A percentile compares a stretch with the other conserved stretches of the same genome.
These are phyloP conservation scores for Flagelloscypha sp. DNA, from an alignment of 768 basidiomycete species.

Conservation along the genomic window DNA sequence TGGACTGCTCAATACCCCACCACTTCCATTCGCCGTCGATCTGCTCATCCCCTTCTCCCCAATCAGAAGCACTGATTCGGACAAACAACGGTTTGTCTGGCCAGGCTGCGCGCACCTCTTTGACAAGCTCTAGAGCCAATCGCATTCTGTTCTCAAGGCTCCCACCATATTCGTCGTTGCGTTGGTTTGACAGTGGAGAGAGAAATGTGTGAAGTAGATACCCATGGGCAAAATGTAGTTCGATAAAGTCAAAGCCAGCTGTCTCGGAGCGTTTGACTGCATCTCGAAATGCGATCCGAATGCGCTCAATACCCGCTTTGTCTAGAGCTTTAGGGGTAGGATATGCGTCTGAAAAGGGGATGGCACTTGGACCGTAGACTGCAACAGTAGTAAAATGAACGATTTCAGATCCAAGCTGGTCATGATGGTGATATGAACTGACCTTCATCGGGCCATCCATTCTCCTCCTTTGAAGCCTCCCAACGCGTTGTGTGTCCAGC, in stretches of 20 bases:
- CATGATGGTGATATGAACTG: constrained; percentile 4
- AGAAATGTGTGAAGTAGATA: constrained; percentile 55
- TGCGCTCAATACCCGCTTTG: constrained; percentile 39
- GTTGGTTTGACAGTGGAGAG: constrained; percentile 67
- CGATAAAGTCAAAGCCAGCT: constrained; percentile 66
- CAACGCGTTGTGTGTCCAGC: constrained; percentile 23
- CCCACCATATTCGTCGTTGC: constrained; percentile 68
- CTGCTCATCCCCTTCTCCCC: constrained; percentile 54
- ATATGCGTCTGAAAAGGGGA: constrained; percentile 45
- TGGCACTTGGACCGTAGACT: constrained; percentile 57
- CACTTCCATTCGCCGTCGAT: constrained; percentile 47
- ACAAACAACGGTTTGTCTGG: constrained; percentile 62
- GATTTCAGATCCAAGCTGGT: too few relatives aligned
- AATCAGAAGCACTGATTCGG: constrained; percentile 59
- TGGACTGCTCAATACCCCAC: constrained; percentile 78
- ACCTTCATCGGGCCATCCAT: constrained; percentile 68
- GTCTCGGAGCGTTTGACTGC: constrained; percentile 47
- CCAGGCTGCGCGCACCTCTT: constrained; percentile 49
- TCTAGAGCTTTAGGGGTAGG: constrained; percentile 55
- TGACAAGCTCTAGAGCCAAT: constrained; percentile 50
- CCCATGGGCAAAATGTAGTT: constrained; percentile 67
- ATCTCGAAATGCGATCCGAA: constrained; percentile 55
- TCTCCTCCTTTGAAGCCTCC: constrained; percentile 39
- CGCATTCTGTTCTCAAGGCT: constrained; percentile 66
- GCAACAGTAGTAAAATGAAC: constrained; percentile 3